Percentiles rank a stretch among this genome's conserved stretches.
Evolutionary conservation across 179 eudicot genomes (phyloP).

Genomic region (Beta macrorhiza): DNA sequence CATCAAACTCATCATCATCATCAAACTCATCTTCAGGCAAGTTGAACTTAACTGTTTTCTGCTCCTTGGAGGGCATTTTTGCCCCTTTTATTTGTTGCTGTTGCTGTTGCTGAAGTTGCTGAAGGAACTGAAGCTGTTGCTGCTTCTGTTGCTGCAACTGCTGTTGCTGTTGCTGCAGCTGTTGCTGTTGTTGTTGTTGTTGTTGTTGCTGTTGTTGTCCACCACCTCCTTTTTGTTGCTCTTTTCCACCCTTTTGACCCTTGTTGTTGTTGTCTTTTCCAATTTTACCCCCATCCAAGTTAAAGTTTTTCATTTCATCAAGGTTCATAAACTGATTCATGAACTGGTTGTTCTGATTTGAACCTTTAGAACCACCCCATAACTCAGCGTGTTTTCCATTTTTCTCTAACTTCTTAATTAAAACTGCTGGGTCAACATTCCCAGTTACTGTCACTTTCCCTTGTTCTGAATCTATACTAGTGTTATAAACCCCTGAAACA

Average conservation of each 20-base stretch:
- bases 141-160: conserved; percentile 8
- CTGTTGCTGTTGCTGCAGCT: conserved; percentile 14
- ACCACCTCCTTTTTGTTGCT: conserved; percentile 25
- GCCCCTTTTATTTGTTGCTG: conserved; percentile 36
- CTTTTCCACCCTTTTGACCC: conserved; percentile 43
- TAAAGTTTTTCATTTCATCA: conserved; percentile 40
- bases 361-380: conserved; percentile 47
- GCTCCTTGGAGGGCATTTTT: neutral
- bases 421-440: conserved; percentile 57
- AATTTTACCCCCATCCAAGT: conserved; percentile 51
- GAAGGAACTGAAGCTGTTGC: conserved; percentile 23
- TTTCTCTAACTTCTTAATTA: conserved; percentile 67
- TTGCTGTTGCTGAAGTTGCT: conserved; percentile 37
- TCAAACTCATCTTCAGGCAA: conserved; percentile 17
- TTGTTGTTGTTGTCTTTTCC: conserved; percentile 30
- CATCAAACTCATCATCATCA: conserved; percentile 14
- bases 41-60: conserved; percentile 2
- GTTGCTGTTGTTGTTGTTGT: neutral
- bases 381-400: conserved; percentile 82
- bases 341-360: conserved; percentile 24
- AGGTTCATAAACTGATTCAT: conserved; percentile 35
- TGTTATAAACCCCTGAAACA: conserved; percentile 57
- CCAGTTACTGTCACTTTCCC: conserved; percentile 85
- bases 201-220: neutral
- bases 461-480: conserved; percentile 58